Base-by-base conservation (phyloP, 2,329 filamentous ascomycete genomes). In the Daldinia sp. region DNA sequence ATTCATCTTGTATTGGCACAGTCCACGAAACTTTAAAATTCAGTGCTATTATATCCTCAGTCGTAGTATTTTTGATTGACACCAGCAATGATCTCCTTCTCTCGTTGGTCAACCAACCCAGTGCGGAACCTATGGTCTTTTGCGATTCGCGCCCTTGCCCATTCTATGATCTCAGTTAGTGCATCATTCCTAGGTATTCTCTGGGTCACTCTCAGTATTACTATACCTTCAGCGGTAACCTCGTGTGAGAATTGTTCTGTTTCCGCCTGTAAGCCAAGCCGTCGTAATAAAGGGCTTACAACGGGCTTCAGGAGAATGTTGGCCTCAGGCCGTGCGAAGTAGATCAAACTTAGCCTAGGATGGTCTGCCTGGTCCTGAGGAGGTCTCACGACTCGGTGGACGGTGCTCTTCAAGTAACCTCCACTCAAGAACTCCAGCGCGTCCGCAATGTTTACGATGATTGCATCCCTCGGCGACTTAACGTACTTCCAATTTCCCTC, bases 401-500 rank as follows among this genome's bases (percentile, higher is more conserved):
- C 71, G 1, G 71, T 75, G 35, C 73, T 74, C 65, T 73, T 75
- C 12, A 75, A 55, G 42, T 74, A 75, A 10, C 73, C 73, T 0
- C 72, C 72, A 39, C 71, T 85, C 15, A 85, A 72, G 10, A 81
- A 81, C 4, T 81, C 80, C 20, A 85, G 74, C 0, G 83, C 79
- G 72, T 86, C 84, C 4, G 81, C 82, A 3, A 83, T 81, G 41
- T 85, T 86, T 35, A 84, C 82, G 1, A 83, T 84, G 20, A 86
- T 81, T 0, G 81, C 83, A 4, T 75, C 74, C 20, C 69, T 63
- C 26, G 72, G 74, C n/a, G 75, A 75, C 26, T 66, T 60, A 7
- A 76, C 75, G 60, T 73, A 73, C 60, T 73, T 71, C 76, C 76
- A 77, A 2, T 60, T 33, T 1, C 82, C 83, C 6, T 82, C 78